Conservation (phyloP, 331 rosid genomes). For the Cydonia oblonga region DNA sequence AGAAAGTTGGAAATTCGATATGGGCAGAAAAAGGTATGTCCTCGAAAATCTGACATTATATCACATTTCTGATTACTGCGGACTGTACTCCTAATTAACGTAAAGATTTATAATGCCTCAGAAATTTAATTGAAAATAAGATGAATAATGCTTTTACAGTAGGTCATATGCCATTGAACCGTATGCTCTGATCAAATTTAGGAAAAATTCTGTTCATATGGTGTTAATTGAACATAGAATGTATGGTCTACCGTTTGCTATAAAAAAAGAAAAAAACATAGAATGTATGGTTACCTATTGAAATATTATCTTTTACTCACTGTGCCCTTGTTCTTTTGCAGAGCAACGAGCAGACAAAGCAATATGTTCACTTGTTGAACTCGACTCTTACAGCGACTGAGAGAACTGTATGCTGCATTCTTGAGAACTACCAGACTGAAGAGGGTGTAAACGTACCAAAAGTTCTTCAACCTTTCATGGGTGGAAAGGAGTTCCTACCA, state of each 20-base stretch:
- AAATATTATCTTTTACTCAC: neutral
- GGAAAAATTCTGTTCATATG: neutral
- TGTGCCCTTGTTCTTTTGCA: slow-evolving; percentile 25
- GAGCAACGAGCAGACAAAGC: slow-evolving; percentile 77
- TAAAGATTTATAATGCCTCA: neutral
- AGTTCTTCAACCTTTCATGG: slow-evolving; percentile 59
- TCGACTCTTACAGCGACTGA: slow-evolving; percentile 95
- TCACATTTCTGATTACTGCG: neutral
- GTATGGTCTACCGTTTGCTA: too few relatives aligned
- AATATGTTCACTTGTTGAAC: slow-evolving; percentile 77
- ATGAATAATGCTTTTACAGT: neutral
- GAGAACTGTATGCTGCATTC: slow-evolving; percentile 91
- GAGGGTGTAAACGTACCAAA: slow-evolving; percentile 82
- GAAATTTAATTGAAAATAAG: neutral
- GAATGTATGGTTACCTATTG: neutral
- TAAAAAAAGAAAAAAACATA: too few relatives aligned
- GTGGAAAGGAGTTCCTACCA: slow-evolving; percentile 70
- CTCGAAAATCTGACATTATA: neutral
- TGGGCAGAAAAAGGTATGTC: slow-evolving; percentile 83
- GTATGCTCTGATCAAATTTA: neutral
- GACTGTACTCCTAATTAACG: neutral
- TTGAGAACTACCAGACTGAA: slow-evolving; percentile 86
- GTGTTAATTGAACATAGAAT: neutral
- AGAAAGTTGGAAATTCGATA: slow-evolving; percentile 78
- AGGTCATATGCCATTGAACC: neutral